Conservation (phyloP, 768 basidiomycete species). For the Suillus clintonianus region DNA sequence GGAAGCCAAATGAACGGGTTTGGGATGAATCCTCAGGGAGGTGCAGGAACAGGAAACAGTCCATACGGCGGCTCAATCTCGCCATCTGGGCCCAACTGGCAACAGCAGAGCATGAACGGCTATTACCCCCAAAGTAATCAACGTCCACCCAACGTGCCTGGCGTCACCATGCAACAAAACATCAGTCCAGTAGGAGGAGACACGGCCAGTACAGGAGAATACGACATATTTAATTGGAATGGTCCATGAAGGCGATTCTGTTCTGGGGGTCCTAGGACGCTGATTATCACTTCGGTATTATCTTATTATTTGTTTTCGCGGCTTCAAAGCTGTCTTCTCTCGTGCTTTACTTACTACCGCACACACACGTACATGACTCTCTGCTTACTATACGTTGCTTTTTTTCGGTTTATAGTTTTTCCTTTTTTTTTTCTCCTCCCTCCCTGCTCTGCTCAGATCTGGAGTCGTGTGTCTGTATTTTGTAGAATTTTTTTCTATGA, state of each 20-base stretch:
- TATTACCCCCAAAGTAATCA: constrained; percentile 28
- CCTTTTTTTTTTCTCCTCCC: constrained; percentile 4
- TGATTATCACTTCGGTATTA: constrained; percentile 29
- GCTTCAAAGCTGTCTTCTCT: not conserved
- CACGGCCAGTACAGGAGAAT: constrained; percentile 46
- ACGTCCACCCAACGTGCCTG: constrained; percentile 51
- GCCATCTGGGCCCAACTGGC: constrained; percentile 29
- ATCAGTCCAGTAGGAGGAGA: constrained; percentile 43
- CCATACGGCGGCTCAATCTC: constrained; percentile 28
- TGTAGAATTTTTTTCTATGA: constrained; percentile 24
- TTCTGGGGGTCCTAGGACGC: constrained; percentile 17
- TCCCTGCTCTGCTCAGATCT: not conserved
- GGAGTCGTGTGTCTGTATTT: constrained; percentile 30
- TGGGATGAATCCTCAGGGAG: constrained; percentile 40
- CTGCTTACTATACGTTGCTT: not conserved
- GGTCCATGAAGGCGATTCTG: constrained; percentile 33
- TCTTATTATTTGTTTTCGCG: constrained; percentile 17
- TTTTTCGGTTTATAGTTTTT: not conserved
- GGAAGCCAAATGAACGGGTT: constrained; percentile 37
- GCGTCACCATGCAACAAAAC: constrained; percentile 51
- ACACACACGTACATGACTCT: not conserved
- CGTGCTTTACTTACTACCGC: not conserved
- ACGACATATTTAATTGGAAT: constrained; percentile 63
- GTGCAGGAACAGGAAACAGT: constrained; percentile 22
- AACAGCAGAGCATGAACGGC: constrained; percentile 24